Percentiles rank a stretch among this genome's conserved stretches.
Evolutionary conservation across 73 alveolate species (phyloP).

Genomic region (Paramecium tetraurelia): DNA sequence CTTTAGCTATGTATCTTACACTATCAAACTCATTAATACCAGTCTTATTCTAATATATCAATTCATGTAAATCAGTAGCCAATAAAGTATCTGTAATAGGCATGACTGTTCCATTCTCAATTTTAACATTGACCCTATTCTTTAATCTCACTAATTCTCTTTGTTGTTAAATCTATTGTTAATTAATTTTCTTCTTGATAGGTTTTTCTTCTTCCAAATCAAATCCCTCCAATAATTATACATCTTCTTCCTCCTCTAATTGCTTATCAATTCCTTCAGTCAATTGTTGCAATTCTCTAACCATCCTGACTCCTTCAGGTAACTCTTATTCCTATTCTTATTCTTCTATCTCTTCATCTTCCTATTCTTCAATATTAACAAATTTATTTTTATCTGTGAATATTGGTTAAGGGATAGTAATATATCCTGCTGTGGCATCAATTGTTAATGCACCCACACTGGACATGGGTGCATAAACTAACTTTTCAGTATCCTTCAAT

Average conservation of each 20-base stretch:
- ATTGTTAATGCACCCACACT: constrained; percentile 89
- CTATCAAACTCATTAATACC: constrained; percentile 31
- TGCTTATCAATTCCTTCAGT: constrained; percentile 65
- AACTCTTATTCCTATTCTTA: constrained; percentile 72
- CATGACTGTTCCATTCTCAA: constrained; percentile 1
- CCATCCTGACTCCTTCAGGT: constrained; percentile 72
- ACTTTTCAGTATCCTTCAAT: constrained; percentile 90
- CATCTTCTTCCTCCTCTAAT: constrained; percentile 75
- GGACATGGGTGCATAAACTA: constrained; percentile 95
- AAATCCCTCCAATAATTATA: constrained; percentile 83
- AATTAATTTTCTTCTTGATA: constrained; percentile 60
- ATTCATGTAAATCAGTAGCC: constrained; percentile 61
- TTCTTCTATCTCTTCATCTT: constrained; percentile 54
- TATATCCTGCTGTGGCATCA: constrained; percentile 95
- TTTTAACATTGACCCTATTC: constrained; percentile 36
- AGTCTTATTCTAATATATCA: constrained; percentile 26
- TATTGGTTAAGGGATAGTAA: constrained; percentile 92
- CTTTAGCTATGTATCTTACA: constrained; percentile 43
- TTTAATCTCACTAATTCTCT: constrained; percentile 71
- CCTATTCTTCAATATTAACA: constrained; percentile 30
- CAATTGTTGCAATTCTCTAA: constrained; percentile 72
- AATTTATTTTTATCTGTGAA: constrained; percentile 90
- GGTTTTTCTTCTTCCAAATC: constrained; percentile 62
- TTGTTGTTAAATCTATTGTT: constrained; percentile 65
- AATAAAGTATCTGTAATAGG: neutral